Evolutionary conservation across 1,284 basidiomycete genomes (phyloP).

Genomic region (Tylopilus sp.): DNA sequence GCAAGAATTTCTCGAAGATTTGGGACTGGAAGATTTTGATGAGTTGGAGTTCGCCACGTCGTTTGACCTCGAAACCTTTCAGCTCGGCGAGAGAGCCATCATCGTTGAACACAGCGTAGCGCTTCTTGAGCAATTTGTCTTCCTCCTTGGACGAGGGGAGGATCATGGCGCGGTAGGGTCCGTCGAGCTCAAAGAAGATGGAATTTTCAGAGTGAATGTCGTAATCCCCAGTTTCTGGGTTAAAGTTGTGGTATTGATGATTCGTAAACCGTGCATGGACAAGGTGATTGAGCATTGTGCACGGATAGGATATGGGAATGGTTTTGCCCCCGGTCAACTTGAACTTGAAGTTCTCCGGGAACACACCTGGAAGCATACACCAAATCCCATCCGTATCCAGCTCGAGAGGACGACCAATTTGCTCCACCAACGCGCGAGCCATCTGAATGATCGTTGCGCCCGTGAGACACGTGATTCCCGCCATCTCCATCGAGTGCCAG

Average conservation of each 20-base stretch:
- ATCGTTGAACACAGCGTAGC: slow-evolving; percentile 99
- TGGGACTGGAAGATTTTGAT: slow-evolving; percentile 99
- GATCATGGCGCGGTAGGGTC: slow-evolving; percentile 99
- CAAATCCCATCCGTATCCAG: slow-evolving; percentile 99
- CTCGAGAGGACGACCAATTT: slow-evolving; percentile 95
- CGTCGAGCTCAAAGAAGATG: slow-evolving; percentile 99
- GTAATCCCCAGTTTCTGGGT: slow-evolving; percentile 82
- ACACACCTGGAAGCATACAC: slow-evolving; percentile 99
- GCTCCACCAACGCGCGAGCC: slow-evolving; percentile 96
- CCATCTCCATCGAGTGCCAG: slow-evolving; percentile 99
- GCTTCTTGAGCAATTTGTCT: slow-evolving; percentile 97
- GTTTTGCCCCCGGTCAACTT: slow-evolving; percentile 84
- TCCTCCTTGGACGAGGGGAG: slow-evolving; percentile 99
- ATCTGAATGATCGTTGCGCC: slow-evolving; percentile 99
- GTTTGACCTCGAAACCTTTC: slow-evolving; percentile 99
- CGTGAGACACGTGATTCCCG: slow-evolving; percentile 97
- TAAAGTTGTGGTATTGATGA: slow-evolving; percentile 94
- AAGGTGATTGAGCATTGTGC: slow-evolving; percentile 99
- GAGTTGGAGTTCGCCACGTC: slow-evolving; percentile 94
- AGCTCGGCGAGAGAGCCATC: slow-evolving; percentile 96
- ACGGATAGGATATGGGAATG: slow-evolving; percentile 93
- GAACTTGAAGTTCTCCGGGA: slow-evolving; percentile 98
- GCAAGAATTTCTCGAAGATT: slow-evolving; percentile 96
- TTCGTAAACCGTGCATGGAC: slow-evolving; percentile 96
- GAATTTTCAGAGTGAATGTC: slow-evolving; percentile 92